Conservation (phyloP, 495 filamentous ascomycete genomes). For the Tuber aestivum region DNA sequence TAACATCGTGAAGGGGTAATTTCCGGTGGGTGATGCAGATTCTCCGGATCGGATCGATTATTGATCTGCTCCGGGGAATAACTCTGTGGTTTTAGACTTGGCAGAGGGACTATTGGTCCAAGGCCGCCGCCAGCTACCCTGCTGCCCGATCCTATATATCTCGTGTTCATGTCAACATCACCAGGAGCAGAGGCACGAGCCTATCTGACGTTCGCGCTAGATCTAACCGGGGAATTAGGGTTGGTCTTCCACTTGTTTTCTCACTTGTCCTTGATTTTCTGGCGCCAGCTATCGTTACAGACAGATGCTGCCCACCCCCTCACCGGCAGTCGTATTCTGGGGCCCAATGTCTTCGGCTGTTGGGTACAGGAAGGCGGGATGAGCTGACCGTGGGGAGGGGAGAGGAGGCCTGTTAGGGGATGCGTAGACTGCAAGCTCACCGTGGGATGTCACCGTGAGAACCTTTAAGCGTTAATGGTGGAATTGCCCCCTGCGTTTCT, state of each 20-base stretch:
- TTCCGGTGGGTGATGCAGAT: too few relatives aligned
- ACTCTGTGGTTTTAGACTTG: background rate
- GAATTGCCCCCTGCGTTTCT: background rate
- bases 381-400: too few relatives aligned
- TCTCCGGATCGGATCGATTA: too few relatives aligned
- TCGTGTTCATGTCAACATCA: slow-evolving; percentile 15
- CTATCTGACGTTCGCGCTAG: slow-evolving; percentile 52
- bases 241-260: slow-evolving; percentile 40
- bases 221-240: slow-evolving; percentile 48
- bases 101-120: slow-evolving; percentile 53
- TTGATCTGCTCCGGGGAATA: too few relatives aligned
- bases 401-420: background rate
- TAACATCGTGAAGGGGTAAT: too few relatives aligned
- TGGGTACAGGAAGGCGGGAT: too few relatives aligned
- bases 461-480: background rate
- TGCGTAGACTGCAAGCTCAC: background rate
- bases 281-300: background rate
- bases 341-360: background rate
- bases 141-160: slow-evolving; percentile 51
- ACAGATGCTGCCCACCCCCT: slow-evolving; percentile 16
- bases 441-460: background rate
- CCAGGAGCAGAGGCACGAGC: slow-evolving; percentile 47
- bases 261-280: background rate
- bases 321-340: slow-evolving; percentile 6
- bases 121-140: slow-evolving; percentile 46